A percentile compares a stretch with the other conserved stretches of the same genome.
Conservation (phyloP, 345 rosid genomes). For the Euphorbia pulcherrima region DNA sequence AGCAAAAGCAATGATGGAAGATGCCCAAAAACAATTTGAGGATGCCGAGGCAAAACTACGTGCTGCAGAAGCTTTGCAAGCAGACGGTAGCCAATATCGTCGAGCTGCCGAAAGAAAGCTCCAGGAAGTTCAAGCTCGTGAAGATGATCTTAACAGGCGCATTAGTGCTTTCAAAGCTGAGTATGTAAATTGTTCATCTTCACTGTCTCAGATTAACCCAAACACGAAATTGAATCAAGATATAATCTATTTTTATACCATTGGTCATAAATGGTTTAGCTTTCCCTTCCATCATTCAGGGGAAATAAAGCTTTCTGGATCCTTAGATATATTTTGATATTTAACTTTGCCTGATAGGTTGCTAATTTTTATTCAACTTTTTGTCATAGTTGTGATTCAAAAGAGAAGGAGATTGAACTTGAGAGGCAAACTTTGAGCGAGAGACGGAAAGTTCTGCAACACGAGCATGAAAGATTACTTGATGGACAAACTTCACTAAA, state of each 20-base stretch:
- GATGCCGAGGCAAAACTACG: slow-evolving; percentile 63
- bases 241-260: background rate
- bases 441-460: slow-evolving; percentile 66
- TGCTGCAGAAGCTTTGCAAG: slow-evolving; percentile 66
- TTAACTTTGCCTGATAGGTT: background rate
- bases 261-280: background rate
- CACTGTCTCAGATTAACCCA: background rate
- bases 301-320: background rate
- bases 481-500: slow-evolving; percentile 69
- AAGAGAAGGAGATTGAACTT: slow-evolving; percentile 56
- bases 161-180: slow-evolving; percentile 60
- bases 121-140: slow-evolving; percentile 74
- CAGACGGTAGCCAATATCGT: slow-evolving; percentile 62
- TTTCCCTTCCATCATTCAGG: background rate
- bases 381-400: slow-evolving; percentile 66
- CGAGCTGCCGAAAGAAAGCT: slow-evolving; percentile 82
- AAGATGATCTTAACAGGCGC: slow-evolving; percentile 68
- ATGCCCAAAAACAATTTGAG: slow-evolving; percentile 53
- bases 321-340: background rate
- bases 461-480: slow-evolving; percentile 73
- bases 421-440: slow-evolving; percentile 72
- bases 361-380: slow-evolving; percentile 10
- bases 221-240: background rate
- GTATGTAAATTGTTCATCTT: slow-evolving; percentile 42
- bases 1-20: slow-evolving; percentile 60